Base-by-base conservation (phyloP, 2,329 filamentous ascomycete genomes). In the Calycina herbarum region DNA sequence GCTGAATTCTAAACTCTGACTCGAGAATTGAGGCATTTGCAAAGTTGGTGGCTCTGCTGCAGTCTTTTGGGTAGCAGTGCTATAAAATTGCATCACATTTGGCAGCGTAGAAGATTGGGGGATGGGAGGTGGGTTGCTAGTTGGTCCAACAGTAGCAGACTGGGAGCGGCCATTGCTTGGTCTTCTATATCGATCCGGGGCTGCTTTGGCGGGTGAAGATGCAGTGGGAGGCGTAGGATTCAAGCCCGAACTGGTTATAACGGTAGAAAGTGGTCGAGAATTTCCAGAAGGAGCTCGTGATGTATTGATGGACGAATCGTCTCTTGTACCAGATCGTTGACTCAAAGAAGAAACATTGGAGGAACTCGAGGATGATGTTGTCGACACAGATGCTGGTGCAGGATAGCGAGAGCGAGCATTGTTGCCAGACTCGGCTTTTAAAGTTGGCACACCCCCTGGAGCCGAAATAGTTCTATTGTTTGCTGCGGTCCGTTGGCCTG, bases 121-220 rank as follows among this genome's bases (percentile, higher is more conserved):
- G 29, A 73, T 27, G 80, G 79, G 42, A 82, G 82, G 63, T 74
- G 76, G 56, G 73, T 75, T 45, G 68, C 69, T 71, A 57, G 67
- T n/a, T 57, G 61, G 57, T 60, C 66, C 65, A 64, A 61, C 75
- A 71, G 60, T 76, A 76, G 68, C 74, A 72, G 71, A 78, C 72
- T 74, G 80, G 13, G 71, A 66, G 67, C 85, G 82, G 70, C 85
- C 85, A 65, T 84, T 82, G 64, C 83, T 83, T 66, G 83, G 78
- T 61, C 93, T 89, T 72, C 93, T 86, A 76, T 97, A 97, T 66
- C 94, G 87, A 76, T 97, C 93, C 1, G 92, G 92, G 1, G 91
- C 88, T 27, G 88, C 82, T 73, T 93, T 93, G 57, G 82, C 78
- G 3, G 83, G 81, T 54, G 88, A 83, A 6, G 70, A 66, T 17